Evolutionary conservation across 331 rosid genomes (phyloP).

Genomic region (Malus hybrid): DNA sequence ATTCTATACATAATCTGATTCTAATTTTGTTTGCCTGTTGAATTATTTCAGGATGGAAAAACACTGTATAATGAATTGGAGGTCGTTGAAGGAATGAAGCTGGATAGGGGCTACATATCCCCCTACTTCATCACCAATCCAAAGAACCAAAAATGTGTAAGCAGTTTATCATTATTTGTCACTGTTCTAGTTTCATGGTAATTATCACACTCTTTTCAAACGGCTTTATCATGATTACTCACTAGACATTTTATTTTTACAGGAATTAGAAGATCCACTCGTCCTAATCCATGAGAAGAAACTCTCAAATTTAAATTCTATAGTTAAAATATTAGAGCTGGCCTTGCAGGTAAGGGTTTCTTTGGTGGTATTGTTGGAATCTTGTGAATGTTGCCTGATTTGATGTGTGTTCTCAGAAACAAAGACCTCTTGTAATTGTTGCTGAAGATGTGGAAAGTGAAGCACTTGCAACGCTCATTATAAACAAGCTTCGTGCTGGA

Average conservation of each 20-base stretch:
- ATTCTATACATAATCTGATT: background rate
- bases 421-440: constrained; percentile 76
- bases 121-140: constrained; percentile 88
- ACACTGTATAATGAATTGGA: constrained; percentile 85
- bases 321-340: constrained; percentile 84
- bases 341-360: constrained; percentile 68
- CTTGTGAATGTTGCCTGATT: background rate
- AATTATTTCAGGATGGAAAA: constrained; percentile 76
- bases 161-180: constrained; percentile 17
- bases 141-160: constrained; percentile 94
- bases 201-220: background rate
- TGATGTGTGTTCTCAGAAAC: constrained; percentile 43
- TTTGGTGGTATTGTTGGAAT: constrained; percentile 19
- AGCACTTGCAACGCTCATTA: constrained; percentile 82
- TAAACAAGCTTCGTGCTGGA: constrained; percentile 97
- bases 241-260: background rate
- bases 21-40: background rate
- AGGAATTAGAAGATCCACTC: constrained; percentile 95
- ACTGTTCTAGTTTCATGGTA: background rate
- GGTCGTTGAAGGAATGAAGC: constrained; percentile 97
- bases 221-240: background rate
- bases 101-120: constrained; percentile 92
- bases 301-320: constrained; percentile 68
- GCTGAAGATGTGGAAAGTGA: constrained; percentile 96
- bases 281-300: constrained; percentile 91